phyloP scores from a whole-genome alignment of 352 stramenopile genomes.

The Pythium chondricola region DNA sequence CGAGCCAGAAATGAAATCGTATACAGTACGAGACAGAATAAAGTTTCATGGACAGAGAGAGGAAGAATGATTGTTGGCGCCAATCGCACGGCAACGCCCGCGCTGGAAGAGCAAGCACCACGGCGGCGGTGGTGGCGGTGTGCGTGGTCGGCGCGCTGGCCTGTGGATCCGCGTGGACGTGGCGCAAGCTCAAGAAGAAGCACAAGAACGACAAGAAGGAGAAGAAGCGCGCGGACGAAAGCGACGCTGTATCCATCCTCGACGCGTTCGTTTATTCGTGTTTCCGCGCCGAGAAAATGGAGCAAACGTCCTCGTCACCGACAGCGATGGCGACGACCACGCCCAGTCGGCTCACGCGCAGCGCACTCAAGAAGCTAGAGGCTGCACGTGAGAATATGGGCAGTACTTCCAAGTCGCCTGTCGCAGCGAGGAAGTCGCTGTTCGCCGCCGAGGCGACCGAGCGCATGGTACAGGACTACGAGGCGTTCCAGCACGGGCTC shows the following conservation, averaged over 20 bases:
- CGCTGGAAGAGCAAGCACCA: no score
- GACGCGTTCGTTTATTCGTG: not conserved
- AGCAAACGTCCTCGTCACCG: not conserved
- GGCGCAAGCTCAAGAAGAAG: not conserved
- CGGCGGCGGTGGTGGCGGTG: no score
- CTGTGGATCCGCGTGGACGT: not conserved
- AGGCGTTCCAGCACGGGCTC: constrained; percentile 17
- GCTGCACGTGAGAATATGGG: not conserved
- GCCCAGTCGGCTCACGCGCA: constrained; percentile 11
- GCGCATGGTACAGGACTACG: constrained; percentile 11
- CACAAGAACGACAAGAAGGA: not conserved
- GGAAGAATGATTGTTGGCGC: no score
- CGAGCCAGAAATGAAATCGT: no score
- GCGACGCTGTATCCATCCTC: no score
- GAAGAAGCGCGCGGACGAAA: not conserved
- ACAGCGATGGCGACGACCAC: not conserved
- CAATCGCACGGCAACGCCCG: no score
- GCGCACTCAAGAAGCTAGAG: constrained; percentile 9
- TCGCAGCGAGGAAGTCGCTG: no score
- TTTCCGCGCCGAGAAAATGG: no score
- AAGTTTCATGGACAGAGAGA: no score
- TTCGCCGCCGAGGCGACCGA: not conserved
- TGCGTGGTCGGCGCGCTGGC: no score
- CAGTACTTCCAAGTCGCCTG: no score
- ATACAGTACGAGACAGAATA: no score